Base-by-base conservation (phyloP, 1,284 basidiomycete genomes). In the Cutaneotrichosporon dermatis region DNA sequence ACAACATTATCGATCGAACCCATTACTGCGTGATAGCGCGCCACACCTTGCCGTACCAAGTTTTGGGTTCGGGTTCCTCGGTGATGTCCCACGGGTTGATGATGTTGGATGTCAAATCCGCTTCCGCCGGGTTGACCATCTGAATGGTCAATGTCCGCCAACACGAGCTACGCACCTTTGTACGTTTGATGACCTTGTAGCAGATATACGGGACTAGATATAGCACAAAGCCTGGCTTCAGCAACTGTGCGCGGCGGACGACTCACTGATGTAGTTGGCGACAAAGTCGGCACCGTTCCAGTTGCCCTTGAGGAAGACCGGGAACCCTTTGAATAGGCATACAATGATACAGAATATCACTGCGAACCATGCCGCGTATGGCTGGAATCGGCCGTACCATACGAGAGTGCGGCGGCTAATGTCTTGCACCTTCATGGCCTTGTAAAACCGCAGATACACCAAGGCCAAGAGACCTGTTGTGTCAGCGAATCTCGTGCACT, bases 131-230 rank as follows among this genome's bases (percentile, higher is more conserved):
- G 41, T 50, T 13, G 36, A 60, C 42, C 46, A 60, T 57, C 59
- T 59, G 39, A 4, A 37, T 33, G 16, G 44, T 36, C n/a, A 42
- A 39, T 25, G 12, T 7, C 4, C 50, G 51, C 11, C 33, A 25
- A 5, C 13, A 3, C 34, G 9, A 8, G n/a, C n/a, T 6, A 45
- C 53, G 9, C 33, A 69, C 67, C 25, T 60, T 52, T 42, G 72
- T 67, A 50, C 66, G 67, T 51, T 61, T 76, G 58, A 66, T 58
- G 48, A 73, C 34, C 64, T 75, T 74, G 68, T 66, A 70, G 9
- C 59, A 82, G 48, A 83, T 10, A 75, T 89, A 93, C 45, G 92
- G 73, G 55, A 90, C 62, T 15, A 88, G 86, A 83, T 91, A 92
- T 46, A 88, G 66, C 25, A 57, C 46, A 25, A 61, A 58, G 44